These are phyloP conservation scores for Coriaria nepalensis DNA, from an alignment of 306 rosid genomes.

Conservation along the genomic window DNA sequence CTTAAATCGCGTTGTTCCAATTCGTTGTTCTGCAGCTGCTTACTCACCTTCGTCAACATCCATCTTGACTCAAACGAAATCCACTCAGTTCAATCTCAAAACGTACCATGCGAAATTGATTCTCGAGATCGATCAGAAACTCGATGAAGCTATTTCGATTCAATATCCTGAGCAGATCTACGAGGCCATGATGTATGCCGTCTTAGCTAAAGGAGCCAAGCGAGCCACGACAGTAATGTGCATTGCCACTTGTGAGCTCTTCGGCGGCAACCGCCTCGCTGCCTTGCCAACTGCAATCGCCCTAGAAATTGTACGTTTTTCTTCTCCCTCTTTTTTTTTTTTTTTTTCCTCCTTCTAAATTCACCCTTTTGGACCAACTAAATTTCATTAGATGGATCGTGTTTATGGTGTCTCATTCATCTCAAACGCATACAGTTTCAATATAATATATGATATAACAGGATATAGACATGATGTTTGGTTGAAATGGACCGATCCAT, in stretches of 20 bases:
- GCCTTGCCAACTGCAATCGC: slow-evolving; percentile 3
- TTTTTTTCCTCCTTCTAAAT: too few species aligned
- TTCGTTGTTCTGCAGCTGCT: slow-evolving; percentile 36
- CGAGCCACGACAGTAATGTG: slow-evolving; percentile 12
- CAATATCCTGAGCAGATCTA: background rate
- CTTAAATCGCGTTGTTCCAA: slow-evolving; percentile 15
- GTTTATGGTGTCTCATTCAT: too few species aligned
- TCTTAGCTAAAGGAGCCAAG: slow-evolving; percentile 52
- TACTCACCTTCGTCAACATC: slow-evolving; percentile 26
- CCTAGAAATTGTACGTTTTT: slow-evolving; percentile 3
- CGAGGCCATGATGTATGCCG: slow-evolving; percentile 1
- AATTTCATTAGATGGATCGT: too few species aligned
- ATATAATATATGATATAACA: too few species aligned
- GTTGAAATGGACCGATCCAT: too few species aligned
- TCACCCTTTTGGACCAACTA: too few species aligned
- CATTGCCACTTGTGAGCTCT: background rate
- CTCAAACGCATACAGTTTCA: too few species aligned
- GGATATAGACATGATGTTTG: too few species aligned
- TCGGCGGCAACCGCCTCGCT: background rate
- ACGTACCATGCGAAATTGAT: slow-evolving; percentile 57
- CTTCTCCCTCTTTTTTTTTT: background rate
- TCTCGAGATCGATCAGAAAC: slow-evolving; percentile 59
- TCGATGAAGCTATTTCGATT: slow-evolving; percentile 1
- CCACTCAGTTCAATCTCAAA: slow-evolving; percentile 58
- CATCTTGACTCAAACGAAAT: slow-evolving; percentile 20